Conservation (phyloP, 768 basidiomycete genomes). For the Mycena floridula region DNA sequence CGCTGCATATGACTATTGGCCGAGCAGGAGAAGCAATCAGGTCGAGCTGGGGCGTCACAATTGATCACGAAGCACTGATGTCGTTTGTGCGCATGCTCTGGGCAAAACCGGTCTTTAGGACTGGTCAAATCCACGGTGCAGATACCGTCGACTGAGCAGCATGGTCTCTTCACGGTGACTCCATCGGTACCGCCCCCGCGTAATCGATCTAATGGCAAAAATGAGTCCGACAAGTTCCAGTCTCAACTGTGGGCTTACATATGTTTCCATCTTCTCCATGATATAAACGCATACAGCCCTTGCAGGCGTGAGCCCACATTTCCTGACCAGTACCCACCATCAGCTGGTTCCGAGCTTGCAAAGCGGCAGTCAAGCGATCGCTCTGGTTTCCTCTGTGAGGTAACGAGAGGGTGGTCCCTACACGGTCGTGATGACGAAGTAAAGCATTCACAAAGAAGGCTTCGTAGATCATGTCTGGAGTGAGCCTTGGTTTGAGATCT, state of each 20-base stretch:
- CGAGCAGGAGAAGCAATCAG: constrained; percentile 1
- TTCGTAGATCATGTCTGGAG: neutral
- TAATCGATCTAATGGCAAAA: constrained; percentile 7
- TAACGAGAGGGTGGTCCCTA: neutral
- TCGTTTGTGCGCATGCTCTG: constrained; percentile 1
- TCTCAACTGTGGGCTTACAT: neutral
- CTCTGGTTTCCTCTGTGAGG: constrained; percentile 1
- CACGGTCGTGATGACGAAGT: neutral
- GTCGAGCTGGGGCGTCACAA: constrained; percentile 1
- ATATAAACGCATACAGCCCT: constrained; percentile 3
- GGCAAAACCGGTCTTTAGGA: constrained; percentile 10
- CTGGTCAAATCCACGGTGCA: constrained; percentile 9
- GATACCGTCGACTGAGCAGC: constrained; percentile 12
- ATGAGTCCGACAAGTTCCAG: neutral
- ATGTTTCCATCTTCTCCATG: neutral
- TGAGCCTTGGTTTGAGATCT: neutral
- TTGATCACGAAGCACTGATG: constrained; percentile 2
- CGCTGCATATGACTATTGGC: neutral
- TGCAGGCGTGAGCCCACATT: constrained; percentile 4
- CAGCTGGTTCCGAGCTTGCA: constrained; percentile 1
- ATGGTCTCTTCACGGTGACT: constrained; percentile 18
- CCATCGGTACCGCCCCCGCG: constrained; percentile 17
- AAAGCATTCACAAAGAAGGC: constrained; percentile 3
- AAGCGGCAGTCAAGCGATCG: neutral
- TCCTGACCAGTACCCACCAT: constrained; percentile 9